phyloP scores from a whole-genome alignment of 2,329 filamentous ascomycete genomes.

The Raffaelea albimanens region DNA sequence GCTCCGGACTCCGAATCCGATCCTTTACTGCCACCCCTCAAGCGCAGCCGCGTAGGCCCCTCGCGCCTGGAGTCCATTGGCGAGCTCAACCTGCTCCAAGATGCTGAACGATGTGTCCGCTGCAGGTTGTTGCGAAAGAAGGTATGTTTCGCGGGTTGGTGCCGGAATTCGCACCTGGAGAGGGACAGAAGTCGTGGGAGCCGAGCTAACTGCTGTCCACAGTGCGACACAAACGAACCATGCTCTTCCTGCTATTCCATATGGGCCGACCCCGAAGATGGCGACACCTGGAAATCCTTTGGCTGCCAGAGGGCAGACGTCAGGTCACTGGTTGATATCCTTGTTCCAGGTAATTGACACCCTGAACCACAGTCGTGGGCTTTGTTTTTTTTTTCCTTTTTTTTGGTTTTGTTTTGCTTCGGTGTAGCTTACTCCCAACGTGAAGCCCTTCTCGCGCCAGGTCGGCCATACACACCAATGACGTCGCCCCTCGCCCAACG shows the following conservation, averaged over 20 bases:
- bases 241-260: constrained; percentile 34
- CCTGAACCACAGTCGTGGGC: background rate
- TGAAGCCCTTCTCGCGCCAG: constrained; percentile 3
- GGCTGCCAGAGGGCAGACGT: constrained; percentile 43
- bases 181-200: too few relatives aligned
- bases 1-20: constrained; percentile 36
- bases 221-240: constrained; percentile 43
- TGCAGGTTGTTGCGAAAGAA: constrained; percentile 37
- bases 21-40: constrained; percentile 43
- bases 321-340: constrained; percentile 34
- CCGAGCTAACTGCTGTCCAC: background rate
- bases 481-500: constrained; percentile 39
- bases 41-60: constrained; percentile 41
- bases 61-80: constrained; percentile 47
- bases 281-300: constrained; percentile 37
- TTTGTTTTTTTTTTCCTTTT: background rate
- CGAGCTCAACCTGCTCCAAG: constrained; percentile 40
- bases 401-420: background rate
- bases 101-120: constrained; percentile 39
- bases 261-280: constrained; percentile 19
- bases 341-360: constrained; percentile 35
- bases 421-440: background rate
- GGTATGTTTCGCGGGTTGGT: constrained; percentile 23
- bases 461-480: constrained; percentile 33
- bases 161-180: too few relatives aligned